phyloP scores from a whole-genome alignment of 495 filamentous ascomycete genomes.

The Antarctomyces pellizariae region DNA sequence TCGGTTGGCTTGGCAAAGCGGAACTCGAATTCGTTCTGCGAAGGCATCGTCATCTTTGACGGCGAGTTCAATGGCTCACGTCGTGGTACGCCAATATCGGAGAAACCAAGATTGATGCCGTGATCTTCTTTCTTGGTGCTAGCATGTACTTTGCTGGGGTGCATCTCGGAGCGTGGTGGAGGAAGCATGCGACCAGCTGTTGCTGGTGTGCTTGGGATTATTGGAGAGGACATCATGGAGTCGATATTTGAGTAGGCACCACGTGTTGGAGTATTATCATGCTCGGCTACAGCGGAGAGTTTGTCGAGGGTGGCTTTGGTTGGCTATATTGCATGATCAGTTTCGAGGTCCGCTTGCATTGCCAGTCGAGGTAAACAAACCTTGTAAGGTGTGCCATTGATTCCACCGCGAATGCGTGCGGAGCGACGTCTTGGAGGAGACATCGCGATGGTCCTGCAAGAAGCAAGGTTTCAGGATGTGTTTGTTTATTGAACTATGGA shows the following conservation, averaged over 20 bases:
- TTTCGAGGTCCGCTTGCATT: background rate
- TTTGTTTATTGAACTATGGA: too few species aligned
- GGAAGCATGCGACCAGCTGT: constrained; percentile 15
- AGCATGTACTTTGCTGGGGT: constrained; percentile 47
- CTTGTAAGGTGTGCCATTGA: constrained; percentile 9
- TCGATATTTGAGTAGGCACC: constrained; percentile 6
- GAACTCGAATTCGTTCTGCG: constrained; percentile 57
- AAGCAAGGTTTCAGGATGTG: too few species aligned
- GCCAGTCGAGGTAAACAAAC: constrained; percentile 3
- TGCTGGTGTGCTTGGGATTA: constrained; percentile 9
- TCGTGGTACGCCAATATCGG: constrained; percentile 35
- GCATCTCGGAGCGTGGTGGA: constrained; percentile 49
- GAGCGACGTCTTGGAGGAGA: constrained; percentile 1
- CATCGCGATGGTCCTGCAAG: too few species aligned
- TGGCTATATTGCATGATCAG: constrained; percentile 7
- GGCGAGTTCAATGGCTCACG: constrained; percentile 19
- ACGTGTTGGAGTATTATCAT: constrained; percentile 7
- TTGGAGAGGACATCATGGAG: constrained; percentile 7
- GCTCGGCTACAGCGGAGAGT: constrained; percentile 9
- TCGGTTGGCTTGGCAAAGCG: constrained; percentile 32
- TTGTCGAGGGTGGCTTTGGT: constrained; percentile 5
- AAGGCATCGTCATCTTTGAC: constrained; percentile 22
- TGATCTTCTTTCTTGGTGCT: constrained; percentile 50
- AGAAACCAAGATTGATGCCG: constrained; percentile 41
- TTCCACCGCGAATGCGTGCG: constrained; percentile 8